Evolutionary conservation across 2,329 filamentous ascomycete species (phyloP), one percentile per base, ranked within the genome.

Genomic region (Diaporthe helianthi): DNA sequence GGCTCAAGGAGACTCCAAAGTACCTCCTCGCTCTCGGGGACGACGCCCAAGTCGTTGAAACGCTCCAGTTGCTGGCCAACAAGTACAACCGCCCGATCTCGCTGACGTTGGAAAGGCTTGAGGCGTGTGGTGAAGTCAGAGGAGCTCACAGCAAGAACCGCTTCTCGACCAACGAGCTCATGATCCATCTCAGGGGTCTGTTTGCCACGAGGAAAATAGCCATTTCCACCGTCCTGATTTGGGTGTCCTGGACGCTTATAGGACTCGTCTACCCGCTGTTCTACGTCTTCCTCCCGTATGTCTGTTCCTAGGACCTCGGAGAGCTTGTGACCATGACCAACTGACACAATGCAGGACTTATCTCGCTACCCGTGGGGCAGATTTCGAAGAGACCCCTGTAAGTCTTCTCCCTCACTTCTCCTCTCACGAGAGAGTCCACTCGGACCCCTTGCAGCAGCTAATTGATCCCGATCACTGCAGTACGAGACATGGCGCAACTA

Each of bases 241-340:
- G 89, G 87, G 75, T 91, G 7, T 90, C 87, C 0, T 93, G 91
- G 91, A 83, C 87, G 0, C 76, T 91, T 2, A 91, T 93, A 41
- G 91, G 91, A 8, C 83, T 93, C 0, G 90, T 89, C 0, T 93
- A 93, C 73, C 91, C 92, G 0, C 82, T 94, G 0, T 94, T 92
- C 78, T 91, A 92, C 72, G 90, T 93, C 65, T 94, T 93, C 77
- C 80, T 93, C 1, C 88, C 88, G 81, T 85, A 76, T 72, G 80
- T 78, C 10, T 71, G n/a, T 61, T 70, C 81, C 36, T 22, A 17
- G 0, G 12, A 13, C 4, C 9, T 2, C 19, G n/a, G 3, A 5
- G 13, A 52, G 2, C 1, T 41, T 19, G 6, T 0, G 12, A n/a
- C 10, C 7, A 1, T 26, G 4, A 24, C 24, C 33, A 5, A 55